Conservation (phyloP, 257 asterid species). For the Nicotiana noctiflora region DNA sequence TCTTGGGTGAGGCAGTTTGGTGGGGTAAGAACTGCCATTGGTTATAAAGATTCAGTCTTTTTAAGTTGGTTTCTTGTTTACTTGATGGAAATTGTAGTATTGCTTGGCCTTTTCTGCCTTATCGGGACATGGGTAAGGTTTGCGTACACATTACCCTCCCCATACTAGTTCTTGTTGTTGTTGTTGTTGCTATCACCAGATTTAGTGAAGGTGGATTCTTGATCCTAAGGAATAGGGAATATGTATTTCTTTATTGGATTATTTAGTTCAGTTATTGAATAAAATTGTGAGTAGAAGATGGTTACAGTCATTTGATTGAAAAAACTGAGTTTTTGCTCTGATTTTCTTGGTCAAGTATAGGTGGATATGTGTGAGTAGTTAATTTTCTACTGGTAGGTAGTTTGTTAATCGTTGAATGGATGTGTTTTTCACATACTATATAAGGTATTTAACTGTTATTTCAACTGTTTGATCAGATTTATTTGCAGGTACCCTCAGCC, state of each 20-base stretch:
- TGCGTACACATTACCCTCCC: no score
- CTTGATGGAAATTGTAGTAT: not conserved
- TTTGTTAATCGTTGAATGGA: not conserved
- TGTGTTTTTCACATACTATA: not conserved
- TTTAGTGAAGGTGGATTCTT: conserved; percentile 12
- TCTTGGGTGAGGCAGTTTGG: not conserved
- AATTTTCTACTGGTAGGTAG: not conserved
- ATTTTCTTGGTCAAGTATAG: not conserved
- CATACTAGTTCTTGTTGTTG: no score
- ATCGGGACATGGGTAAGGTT: no score
- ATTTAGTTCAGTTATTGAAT: not conserved
- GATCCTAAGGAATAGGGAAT: conserved; percentile 13
- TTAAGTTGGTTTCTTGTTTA: not conserved
- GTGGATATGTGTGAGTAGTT: not conserved
- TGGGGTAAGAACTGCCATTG: not conserved
- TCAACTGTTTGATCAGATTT: conserved; percentile 29
- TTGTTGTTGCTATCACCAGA: conserved; percentile 1
- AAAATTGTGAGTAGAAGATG: not conserved
- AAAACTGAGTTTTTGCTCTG: not conserved
- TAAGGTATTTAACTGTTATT: not conserved
- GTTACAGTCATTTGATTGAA: not conserved
- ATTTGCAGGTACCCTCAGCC: conserved; percentile 12
- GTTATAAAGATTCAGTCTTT: not conserved
- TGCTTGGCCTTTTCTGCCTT: not conserved
- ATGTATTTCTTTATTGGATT: not conserved